Evolutionary conservation across 2,329 filamentous ascomycete genomes (phyloP).

Genomic region (Plectosphaerella sp.): DNA sequence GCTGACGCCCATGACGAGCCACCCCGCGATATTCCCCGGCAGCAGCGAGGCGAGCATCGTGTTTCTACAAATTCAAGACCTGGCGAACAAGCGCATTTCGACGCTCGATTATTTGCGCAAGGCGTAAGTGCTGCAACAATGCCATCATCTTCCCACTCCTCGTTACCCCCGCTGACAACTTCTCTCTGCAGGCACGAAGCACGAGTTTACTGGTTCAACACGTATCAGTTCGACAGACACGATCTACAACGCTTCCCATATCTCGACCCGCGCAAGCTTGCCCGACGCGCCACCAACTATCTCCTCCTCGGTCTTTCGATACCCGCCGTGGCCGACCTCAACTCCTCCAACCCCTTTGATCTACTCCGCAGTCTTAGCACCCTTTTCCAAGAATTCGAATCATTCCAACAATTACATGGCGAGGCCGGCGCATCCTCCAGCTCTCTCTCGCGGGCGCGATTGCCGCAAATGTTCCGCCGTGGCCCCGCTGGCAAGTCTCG

Average conservation of each 20-base stretch:
- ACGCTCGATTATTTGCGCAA: slow-evolving; percentile 91
- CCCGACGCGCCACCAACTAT: slow-evolving; percentile 88
- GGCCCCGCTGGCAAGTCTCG: slow-evolving; percentile 55
- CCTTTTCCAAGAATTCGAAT: slow-evolving; percentile 86
- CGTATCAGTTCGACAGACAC: slow-evolving; percentile 79
- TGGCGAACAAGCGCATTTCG: slow-evolving; percentile 86
- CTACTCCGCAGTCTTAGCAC: slow-evolving; percentile 84
- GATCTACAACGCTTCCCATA: slow-evolving; percentile 81
- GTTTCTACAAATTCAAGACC: slow-evolving; percentile 70
- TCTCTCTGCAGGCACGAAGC: slow-evolving; percentile 70
- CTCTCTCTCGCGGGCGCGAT: slow-evolving; percentile 69
- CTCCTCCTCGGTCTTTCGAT: slow-evolving; percentile 89
- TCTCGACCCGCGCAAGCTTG: slow-evolving; percentile 78
- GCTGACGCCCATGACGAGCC: slow-evolving; percentile 20
- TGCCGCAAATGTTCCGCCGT: slow-evolving; percentile 80
- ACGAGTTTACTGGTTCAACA: slow-evolving; percentile 97
- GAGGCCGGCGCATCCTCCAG: slow-evolving; percentile 66
- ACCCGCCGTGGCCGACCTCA: slow-evolving; percentile 83
- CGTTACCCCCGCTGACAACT: slow-evolving; percentile 3
- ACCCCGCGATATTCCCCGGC: slow-evolving; percentile 23
- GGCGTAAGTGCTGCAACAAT: slow-evolving; percentile 55
- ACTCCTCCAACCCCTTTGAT: slow-evolving; percentile 72
- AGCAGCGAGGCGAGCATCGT: slow-evolving; percentile 41
- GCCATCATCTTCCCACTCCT: background rate
- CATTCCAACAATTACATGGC: slow-evolving; percentile 83